These are phyloP conservation scores for Yamadazyma sp. DNA, from an alignment of 1,139 yeast species.

Conservation along the genomic window DNA sequence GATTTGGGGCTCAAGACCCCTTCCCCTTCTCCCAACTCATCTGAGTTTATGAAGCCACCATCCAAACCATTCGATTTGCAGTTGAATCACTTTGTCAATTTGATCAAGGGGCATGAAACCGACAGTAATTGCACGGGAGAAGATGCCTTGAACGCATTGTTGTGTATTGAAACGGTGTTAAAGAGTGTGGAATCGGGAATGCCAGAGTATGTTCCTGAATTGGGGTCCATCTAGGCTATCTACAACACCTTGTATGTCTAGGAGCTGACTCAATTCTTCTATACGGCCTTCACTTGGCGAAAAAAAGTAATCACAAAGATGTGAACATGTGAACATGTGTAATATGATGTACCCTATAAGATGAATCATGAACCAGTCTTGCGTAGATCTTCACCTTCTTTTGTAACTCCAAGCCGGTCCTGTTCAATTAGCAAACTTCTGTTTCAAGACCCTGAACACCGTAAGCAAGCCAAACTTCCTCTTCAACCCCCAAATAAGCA, in stretches of 20 bases:
- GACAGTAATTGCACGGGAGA: conserved; percentile 38
- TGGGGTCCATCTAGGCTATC: neutral
- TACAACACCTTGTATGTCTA: too few species aligned
- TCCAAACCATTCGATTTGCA: conserved; percentile 35
- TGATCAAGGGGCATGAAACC: conserved; percentile 32
- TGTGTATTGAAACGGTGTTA: conserved; percentile 42
- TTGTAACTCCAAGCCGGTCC: too few species aligned
- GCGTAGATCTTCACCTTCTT: too few species aligned
- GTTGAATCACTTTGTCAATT: conserved; percentile 35
- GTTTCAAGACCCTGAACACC: conserved; percentile 22
- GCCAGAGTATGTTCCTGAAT: conserved; percentile 31
- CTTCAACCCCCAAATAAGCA: conserved; percentile 46
- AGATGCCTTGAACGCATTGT: conserved; percentile 41
- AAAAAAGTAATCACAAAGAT: too few species aligned
- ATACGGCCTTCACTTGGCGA: too few species aligned
- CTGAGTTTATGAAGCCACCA: conserved; percentile 20
- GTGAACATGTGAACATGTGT: too few species aligned
- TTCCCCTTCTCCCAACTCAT: conserved; percentile 10
- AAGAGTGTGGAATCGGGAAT: conserved; percentile 34
- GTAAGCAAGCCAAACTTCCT: conserved; percentile 48
- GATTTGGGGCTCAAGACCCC: conserved; percentile 13
- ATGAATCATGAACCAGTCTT: too few species aligned
- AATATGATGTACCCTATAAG: too few species aligned
- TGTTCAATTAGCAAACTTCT: conserved; percentile 4
- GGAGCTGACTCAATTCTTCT: too few species aligned